phyloP scores from a whole-genome alignment of 1,284 basidiomycete species.

The Cutaneotrichosporon mucoides region DNA sequence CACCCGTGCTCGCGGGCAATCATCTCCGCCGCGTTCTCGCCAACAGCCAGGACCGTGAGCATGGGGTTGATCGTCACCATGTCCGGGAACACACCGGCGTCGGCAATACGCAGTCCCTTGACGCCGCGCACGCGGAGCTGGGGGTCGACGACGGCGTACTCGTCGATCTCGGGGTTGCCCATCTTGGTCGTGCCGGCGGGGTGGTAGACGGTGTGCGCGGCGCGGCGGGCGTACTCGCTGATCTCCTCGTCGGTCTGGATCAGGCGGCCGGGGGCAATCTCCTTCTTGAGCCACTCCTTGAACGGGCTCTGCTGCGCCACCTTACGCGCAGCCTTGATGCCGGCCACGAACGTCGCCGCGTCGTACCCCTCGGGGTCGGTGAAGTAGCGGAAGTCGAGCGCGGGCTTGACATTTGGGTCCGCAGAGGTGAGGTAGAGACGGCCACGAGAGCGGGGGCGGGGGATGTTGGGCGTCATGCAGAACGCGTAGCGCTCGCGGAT shows the following conservation, averaged over 20 bases:
- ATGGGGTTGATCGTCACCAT: slow-evolving; percentile 22
- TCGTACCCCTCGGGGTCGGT: slow-evolving; percentile 21
- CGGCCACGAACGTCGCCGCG: slow-evolving; percentile 17
- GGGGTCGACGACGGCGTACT: slow-evolving; percentile 14
- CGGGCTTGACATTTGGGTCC: slow-evolving; percentile 18
- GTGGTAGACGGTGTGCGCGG: slow-evolving; percentile 23
- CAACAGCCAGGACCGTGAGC: slow-evolving; percentile 19
- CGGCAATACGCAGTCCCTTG: slow-evolving; percentile 19
- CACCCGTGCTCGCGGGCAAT: slow-evolving; percentile 13
- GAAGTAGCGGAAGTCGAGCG: slow-evolving; percentile 24
- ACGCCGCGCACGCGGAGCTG: slow-evolving; percentile 16
- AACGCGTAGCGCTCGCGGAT: slow-evolving; percentile 19
- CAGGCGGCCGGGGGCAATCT: slow-evolving; percentile 13
- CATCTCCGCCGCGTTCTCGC: slow-evolving; percentile 19
- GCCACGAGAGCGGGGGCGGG: slow-evolving; percentile 16
- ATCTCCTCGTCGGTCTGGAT: slow-evolving; percentile 16
- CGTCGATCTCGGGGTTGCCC: slow-evolving; percentile 6
- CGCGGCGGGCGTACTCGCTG: slow-evolving; percentile 21
- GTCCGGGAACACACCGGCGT: slow-evolving; percentile 22
- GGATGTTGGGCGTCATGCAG: slow-evolving; percentile 25
- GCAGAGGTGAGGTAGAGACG: slow-evolving; percentile 11
- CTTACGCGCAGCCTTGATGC: slow-evolving; percentile 18
- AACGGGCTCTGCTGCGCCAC: slow-evolving; percentile 18
- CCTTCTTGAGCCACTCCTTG: slow-evolving; percentile 20
- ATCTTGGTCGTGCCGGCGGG: slow-evolving; percentile 20